Evolutionary conservation across 2,329 filamentous ascomycete genomes (phyloP).

Genomic region (Claviceps africana): DNA sequence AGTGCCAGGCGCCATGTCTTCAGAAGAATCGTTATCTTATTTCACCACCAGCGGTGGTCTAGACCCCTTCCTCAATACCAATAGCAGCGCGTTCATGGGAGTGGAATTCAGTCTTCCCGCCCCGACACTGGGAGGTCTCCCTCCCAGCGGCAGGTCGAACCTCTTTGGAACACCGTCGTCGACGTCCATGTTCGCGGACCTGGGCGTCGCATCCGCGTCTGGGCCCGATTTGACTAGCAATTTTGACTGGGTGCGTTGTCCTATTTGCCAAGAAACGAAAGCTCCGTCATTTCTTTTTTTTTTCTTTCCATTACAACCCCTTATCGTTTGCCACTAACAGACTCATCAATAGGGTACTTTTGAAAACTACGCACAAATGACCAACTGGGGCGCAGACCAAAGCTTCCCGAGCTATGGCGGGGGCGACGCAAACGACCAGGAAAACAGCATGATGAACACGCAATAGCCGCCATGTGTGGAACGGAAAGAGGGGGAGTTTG

Average conservation of each 20-base stretch:
- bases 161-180: conserved; percentile 24
- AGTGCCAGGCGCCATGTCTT: conserved; percentile 10
- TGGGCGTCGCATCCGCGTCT: conserved; percentile 17
- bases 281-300: not conserved
- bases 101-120: conserved; percentile 29
- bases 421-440: conserved; percentile 14
- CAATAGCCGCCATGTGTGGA: too few species aligned
- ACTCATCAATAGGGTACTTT: conserved; percentile 31
- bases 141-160: conserved; percentile 16
- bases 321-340: not conserved
- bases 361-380: conserved; percentile 41
- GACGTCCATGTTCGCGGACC: conserved; percentile 38
- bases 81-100: conserved; percentile 25
- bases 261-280: not conserved
- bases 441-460: conserved; percentile 11
- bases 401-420: conserved; percentile 36
- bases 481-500: too few species aligned
- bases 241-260: conserved; percentile 43
- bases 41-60: conserved; percentile 11
- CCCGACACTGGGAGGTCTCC: conserved; percentile 17
- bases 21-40: conserved; percentile 14
- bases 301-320: not conserved
- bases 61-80: conserved; percentile 22
- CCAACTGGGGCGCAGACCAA: conserved; percentile 37
- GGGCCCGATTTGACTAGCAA: conserved; percentile 32